Conservation (phyloP, 2,329 filamentous ascomycete genomes). For the Bipolaris victoriae region DNA sequence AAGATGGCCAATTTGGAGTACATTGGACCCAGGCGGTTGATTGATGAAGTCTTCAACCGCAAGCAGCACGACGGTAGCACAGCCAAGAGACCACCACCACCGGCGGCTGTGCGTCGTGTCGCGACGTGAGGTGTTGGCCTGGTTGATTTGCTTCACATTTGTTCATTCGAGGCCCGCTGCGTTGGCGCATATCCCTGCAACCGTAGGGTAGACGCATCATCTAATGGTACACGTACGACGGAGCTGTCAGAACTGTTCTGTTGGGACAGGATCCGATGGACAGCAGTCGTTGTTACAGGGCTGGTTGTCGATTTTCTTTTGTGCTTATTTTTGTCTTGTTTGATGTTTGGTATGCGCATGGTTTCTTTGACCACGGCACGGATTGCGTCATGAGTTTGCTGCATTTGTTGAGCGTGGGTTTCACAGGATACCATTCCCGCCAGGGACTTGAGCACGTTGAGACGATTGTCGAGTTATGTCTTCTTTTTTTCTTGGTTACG, state of each 20-base stretch:
- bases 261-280: conserved; percentile 25
- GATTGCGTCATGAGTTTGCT: conserved; percentile 36
- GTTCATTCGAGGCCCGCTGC: conserved; percentile 21
- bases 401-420: conserved; percentile 19
- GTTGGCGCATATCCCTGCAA: conserved; percentile 17
- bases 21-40: conserved; percentile 65
- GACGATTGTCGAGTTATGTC: background rate
- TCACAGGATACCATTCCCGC: conserved; percentile 11
- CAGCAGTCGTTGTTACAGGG: conserved; percentile 15
- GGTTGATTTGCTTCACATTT: conserved; percentile 19
- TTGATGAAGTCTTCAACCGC: conserved; percentile 69
- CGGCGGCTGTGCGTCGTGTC: conserved; percentile 35
- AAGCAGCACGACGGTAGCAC: conserved; percentile 26
- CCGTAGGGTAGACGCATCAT: conserved; percentile 25
- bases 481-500: conserved; percentile 15
- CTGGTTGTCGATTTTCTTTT: conserved; percentile 8
- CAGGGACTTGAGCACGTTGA: conserved; percentile 4
- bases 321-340: conserved; percentile 17
- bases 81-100: conserved; percentile 35
- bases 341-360: conserved; percentile 22
- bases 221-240: conserved; percentile 33
- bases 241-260: conserved; percentile 31
- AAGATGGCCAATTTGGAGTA: conserved; percentile 64
- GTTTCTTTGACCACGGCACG: conserved; percentile 15
- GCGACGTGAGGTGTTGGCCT: conserved; percentile 19